phyloP scores from a whole-genome alignment of 2,329 filamentous ascomycete genomes.

The Stylonectria norvegica region DNA sequence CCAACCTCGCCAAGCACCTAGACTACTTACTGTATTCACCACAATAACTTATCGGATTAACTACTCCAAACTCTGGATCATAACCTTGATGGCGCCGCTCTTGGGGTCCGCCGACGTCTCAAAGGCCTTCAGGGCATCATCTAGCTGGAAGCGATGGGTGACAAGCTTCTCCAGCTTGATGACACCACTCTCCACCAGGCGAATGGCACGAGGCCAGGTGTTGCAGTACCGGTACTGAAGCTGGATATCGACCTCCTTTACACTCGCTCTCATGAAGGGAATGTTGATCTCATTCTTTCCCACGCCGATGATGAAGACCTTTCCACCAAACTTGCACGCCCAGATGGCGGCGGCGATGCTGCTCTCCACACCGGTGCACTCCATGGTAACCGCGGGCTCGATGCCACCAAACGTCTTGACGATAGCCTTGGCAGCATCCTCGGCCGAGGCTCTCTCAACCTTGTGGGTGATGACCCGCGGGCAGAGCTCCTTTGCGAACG shows the following conservation, averaged over 20 bases:
- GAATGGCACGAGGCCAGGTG: conserved; percentile 92
- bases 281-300: conserved; percentile 94
- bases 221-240: conserved; percentile 97
- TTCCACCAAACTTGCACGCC: conserved; percentile 89
- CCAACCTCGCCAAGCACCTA: no score
- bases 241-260: conserved; percentile 88
- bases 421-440: conserved; percentile 71
- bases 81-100: conserved; percentile 96
- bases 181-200: conserved; percentile 78
- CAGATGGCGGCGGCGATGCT: conserved; percentile 84
- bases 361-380: conserved; percentile 93
- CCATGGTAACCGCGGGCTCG: conserved; percentile 77
- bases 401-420: conserved; percentile 66
- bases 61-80: conserved; percentile 72
- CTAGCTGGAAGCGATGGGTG: conserved; percentile 80
- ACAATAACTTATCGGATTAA: no score
- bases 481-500: conserved; percentile 79
- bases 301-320: conserved; percentile 94
- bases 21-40: no score
- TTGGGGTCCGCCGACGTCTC: conserved; percentile 82
- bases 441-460: conserved; percentile 63
- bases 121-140: conserved; percentile 87
- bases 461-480: conserved; percentile 78
- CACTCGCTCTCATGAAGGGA: conserved; percentile 90
- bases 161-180: conserved; percentile 79